Evolutionary conservation across 345 rosid genomes (phyloP).

Genomic region (Eucalyptus fibrosa): DNA sequence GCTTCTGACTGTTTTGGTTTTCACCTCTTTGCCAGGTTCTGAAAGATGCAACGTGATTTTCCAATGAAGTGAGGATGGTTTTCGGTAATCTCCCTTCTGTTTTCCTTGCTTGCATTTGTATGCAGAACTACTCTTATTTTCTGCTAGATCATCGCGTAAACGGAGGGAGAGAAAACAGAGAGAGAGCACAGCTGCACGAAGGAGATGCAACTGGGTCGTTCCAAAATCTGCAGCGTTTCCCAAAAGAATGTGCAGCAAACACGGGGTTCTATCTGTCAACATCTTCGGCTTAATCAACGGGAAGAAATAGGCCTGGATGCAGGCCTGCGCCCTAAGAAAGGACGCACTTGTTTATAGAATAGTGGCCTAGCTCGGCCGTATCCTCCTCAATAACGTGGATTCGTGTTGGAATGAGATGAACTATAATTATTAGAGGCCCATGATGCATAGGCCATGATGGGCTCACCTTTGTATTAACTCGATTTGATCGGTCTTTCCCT

Average conservation of each 20-base stretch:
- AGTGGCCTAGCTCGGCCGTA: background rate
- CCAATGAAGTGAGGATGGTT: too few species aligned
- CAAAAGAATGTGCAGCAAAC: background rate
- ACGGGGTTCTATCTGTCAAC: background rate
- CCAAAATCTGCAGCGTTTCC: background rate
- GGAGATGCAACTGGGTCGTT: background rate
- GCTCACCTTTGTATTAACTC: background rate
- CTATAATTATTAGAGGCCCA: background rate
- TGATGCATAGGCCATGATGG: background rate
- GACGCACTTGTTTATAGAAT: background rate
- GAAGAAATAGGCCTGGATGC: background rate
- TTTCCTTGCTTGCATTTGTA: background rate
- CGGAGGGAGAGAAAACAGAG: background rate
- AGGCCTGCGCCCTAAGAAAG: background rate
- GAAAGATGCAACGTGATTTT: background rate
- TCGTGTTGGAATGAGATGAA: background rate
- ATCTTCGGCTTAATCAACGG: background rate
- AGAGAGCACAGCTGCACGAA: background rate
- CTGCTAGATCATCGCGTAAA: background rate
- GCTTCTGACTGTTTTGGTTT: background rate
- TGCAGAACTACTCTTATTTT: background rate
- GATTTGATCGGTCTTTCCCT: background rate
- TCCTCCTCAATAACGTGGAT: background rate
- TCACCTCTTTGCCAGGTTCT: background rate
- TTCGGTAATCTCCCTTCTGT: background rate